phyloP scores from a whole-genome alignment of 2,329 filamentous ascomycete genomes.

The Ilyonectria destructans region DNA sequence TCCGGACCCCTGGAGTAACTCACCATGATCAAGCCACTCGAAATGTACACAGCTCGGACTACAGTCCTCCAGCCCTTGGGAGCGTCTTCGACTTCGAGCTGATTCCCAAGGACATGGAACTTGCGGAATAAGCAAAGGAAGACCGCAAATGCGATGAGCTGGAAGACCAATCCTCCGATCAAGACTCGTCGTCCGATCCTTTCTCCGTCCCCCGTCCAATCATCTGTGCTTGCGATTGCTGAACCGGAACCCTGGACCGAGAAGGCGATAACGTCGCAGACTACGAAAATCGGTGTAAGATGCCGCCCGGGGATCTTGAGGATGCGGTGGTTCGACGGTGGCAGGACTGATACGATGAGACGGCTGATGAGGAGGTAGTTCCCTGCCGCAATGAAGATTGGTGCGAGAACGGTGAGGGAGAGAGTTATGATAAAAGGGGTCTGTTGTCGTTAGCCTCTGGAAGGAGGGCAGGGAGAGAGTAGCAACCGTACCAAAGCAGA shows the following conservation, averaged over 20 bases:
- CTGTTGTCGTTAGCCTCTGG: conserved; percentile 36
- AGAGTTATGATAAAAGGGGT: conserved; percentile 58
- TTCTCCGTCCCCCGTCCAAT: conserved; percentile 61
- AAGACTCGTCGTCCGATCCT: conserved; percentile 59
- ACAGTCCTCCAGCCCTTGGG: conserved; percentile 57
- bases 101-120: conserved; percentile 55
- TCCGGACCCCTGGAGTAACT: conserved; percentile 32
- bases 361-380: conserved; percentile 68
- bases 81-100: conserved; percentile 44
- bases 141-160: conserved; percentile 58
- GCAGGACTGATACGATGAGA: conserved; percentile 59
- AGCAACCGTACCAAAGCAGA: conserved; percentile 52
- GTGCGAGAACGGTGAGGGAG: conserved; percentile 64
- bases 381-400: conserved; percentile 65
- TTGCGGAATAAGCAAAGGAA: conserved; percentile 59
- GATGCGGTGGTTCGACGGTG: conserved; percentile 52
- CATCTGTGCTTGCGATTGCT: conserved; percentile 58
- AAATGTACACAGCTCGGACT: conserved; percentile 60
- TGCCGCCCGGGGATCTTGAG: conserved; percentile 56
- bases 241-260: conserved; percentile 63
- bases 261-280: conserved; percentile 62
- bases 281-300: conserved; percentile 64
- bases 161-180: conserved; percentile 60
- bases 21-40: conserved; percentile 64
- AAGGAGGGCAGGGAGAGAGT: background rate